phyloP scores from a whole-genome alignment of 2,329 filamentous ascomycete species.

The Colletotrichum sublineola region DNA sequence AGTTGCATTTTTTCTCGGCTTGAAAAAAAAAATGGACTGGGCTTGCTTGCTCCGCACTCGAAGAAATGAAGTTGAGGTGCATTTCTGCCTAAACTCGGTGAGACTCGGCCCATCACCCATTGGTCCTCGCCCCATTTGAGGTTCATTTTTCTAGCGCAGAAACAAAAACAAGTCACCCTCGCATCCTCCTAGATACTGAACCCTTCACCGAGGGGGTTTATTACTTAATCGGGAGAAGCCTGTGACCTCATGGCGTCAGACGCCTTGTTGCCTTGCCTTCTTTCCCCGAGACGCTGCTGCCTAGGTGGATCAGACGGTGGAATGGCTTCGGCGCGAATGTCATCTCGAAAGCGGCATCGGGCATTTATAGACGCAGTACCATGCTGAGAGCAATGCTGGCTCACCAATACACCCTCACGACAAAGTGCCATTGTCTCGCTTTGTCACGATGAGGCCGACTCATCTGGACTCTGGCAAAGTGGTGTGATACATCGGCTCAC shows the following conservation, averaged over 20 bases:
- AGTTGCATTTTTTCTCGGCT: not conserved
- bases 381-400: not conserved
- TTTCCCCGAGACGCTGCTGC: too few species aligned
- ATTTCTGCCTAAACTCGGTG: slow-evolving; percentile 26
- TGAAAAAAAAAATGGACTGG: not conserved
- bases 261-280: not conserved
- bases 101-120: too few species aligned
- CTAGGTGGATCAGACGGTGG: not conserved
- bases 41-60: too few species aligned
- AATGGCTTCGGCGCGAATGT: not conserved
- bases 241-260: not conserved
- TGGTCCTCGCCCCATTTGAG: not conserved
- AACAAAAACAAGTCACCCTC: not conserved
- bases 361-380: not conserved
- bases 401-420: not conserved
- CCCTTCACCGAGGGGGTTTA: not conserved
- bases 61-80: too few species aligned
- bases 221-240: not conserved
- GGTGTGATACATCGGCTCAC: too few species aligned
- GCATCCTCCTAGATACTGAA: too few species aligned
- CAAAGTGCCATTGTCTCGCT: not conserved
- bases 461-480: not conserved
- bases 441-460: not conserved
- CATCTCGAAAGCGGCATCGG: fast-evolving
- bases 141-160: not conserved